Evolutionary conservation across 352 stramenopile genomes (phyloP), one percentile per base, ranked within the genome.

Genomic region (Phytopythium oedochilum): DNA sequence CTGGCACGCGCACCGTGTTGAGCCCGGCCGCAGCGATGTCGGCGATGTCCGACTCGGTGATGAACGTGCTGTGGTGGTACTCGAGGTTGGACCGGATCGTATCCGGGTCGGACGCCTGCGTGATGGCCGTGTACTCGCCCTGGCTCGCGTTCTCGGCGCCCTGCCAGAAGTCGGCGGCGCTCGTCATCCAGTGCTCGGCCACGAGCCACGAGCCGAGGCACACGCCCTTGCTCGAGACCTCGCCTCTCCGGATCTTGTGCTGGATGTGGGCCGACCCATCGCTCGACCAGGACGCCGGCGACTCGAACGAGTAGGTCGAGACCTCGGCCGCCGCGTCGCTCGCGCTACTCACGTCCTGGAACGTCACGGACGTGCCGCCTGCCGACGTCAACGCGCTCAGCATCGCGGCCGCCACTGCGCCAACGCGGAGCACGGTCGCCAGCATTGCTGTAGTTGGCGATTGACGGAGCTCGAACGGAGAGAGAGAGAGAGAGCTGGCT

Each of bases 121-220:
- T 70, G 52, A 92, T 89, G 34, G 78, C 78, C 15, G 59, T 75
- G 57, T 88, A 89, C 57, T 94, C 84, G 12, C 81, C 79, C 0
- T 69, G 18, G 25, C 38, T 59, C 15, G 68, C 66, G 28, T 80
- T 68, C n/a, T 69, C 47, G 53, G 87, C 59, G 20, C 68, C 76
- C 9, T 75, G 59, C 82, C 78, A 92, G 39, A 91, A 72, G 31
- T 85, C 67, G 9, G 77, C 66, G 0, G 63, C 59, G 20, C 29
- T 64, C 11, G 78, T 88, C 84, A 94, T 94, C 81, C 84, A 94
- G 55, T 88, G 39, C 64, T 94, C 84, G 11, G 72, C 72, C 22
- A 92, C 81, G 31, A 92, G 76, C 81, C 84, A 94, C 20, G 71
- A 72, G 20, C 84, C 84, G 31, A 94, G 68, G 57, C 91, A 91